Base-by-base conservation (phyloP, 208 protist species). In the Trypanosoma melophagium region DNA sequence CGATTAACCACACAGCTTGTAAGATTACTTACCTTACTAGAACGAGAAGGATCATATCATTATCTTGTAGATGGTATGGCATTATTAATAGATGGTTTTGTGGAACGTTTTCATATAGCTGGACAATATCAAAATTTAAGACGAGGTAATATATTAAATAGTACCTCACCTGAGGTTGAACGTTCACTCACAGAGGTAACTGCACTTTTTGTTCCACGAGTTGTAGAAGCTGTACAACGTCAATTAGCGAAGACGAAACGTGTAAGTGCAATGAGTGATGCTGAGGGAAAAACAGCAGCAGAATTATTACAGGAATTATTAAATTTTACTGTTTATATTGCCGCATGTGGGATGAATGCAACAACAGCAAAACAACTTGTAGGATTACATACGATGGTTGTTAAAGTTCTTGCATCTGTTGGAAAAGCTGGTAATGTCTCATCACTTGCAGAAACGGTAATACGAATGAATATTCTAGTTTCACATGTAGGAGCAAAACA, bases 341-440 rank as follows among this genome's bases (percentile, higher is more conserved):
- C 62, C 14, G 53, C 69, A 24, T 74, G 69, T 55, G 87, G 84
- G 40, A 78, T 85, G 74, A 56, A 77, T 28, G 51, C 70, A 14
- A 78, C 71, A 50, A 79, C 71, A 0, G 56, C 76, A 16, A 69
- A 75, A 53, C 88, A 91, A 67, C 79, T 94, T 38, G 74, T 75
- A 1, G 70, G 79, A 8, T 57, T 94, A 47, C 88, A 94, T 65
- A 76, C 66, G 22, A 77, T 69, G 7, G 65, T 90, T 10, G 35
- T 86, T 5, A 80, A 76, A 50, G 64, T 69, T 1, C 71, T 66
- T 16, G 38, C 21, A n/a, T 65, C 45, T 21, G 41, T 35, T 19
- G 56, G 25, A 16, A 24, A 8, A 4, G 56, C 44, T 22, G 14
- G 25, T 17, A 54, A n/a, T n/a, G 16, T 59, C 19, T 19, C 52